Conservation (phyloP, 2,329 filamentous ascomycete genomes). For the Emericellopsis atlantica region DNA sequence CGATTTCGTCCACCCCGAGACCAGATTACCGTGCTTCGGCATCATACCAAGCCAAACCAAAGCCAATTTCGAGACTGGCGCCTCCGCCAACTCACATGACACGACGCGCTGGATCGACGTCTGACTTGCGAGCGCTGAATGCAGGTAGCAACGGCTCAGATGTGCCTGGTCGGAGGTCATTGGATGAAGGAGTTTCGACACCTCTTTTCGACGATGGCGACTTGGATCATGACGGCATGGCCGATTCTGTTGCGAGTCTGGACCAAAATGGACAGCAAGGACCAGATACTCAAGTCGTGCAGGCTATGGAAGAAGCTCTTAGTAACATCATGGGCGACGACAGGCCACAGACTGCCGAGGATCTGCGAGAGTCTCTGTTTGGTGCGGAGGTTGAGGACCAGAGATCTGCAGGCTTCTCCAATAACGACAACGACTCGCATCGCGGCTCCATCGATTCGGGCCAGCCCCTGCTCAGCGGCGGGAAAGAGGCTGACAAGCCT, state of each 20-base stretch:
- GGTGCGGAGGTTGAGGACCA: constrained; percentile 14
- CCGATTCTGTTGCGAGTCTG: constrained; percentile 64
- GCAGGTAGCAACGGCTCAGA: constrained; percentile 25
- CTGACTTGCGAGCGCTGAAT: constrained; percentile 28
- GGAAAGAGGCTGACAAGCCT: constrained; percentile 52
- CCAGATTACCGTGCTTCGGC: constrained; percentile 17
- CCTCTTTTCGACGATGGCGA: constrained; percentile 76
- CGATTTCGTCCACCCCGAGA: constrained; percentile 6
- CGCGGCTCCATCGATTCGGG: constrained; percentile 48
- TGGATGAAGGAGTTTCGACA: constrained; percentile 46
- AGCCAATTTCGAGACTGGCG: constrained; percentile 27
- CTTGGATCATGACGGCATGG: constrained; percentile 55
- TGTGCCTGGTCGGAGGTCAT: constrained; percentile 43
- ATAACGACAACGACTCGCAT: constrained; percentile 45
- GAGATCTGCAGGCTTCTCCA: constrained; percentile 32
- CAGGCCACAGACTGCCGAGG: constrained; percentile 49
- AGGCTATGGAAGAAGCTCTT: constrained; percentile 85
- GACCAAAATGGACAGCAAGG: constrained; percentile 51
- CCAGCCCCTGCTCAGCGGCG: constrained; percentile 10
- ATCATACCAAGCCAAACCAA: constrained; percentile 30
- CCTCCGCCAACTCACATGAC: constrained; percentile 21
- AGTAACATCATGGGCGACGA: constrained; percentile 85
- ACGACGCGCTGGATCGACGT: constrained; percentile 31
- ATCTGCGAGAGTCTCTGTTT: constrained; percentile 56
- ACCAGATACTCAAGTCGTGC: constrained; percentile 69